Conservation (phyloP, 2,329 filamentous ascomycete species). For the Graphium sp. region DNA sequence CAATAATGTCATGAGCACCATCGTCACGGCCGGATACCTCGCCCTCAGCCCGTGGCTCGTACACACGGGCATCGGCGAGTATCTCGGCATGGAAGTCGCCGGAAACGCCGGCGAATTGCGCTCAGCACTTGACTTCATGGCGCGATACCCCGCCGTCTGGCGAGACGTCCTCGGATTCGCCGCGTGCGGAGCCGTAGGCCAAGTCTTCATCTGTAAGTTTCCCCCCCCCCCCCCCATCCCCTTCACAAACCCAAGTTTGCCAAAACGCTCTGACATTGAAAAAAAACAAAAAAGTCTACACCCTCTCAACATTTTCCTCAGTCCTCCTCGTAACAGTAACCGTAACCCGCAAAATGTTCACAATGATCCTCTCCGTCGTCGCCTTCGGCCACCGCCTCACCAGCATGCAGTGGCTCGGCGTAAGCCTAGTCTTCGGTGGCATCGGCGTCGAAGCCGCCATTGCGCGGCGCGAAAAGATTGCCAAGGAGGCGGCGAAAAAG, state of each 20-base stretch:
- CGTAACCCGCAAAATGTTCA: conserved; percentile 97
- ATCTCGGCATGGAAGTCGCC: conserved; percentile 48
- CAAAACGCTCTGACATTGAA: too few relatives aligned
- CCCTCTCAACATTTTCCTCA: conserved; percentile 78
- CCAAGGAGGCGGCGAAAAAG: conserved; percentile 52
- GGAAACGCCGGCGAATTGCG: conserved; percentile 58
- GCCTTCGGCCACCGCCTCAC: conserved; percentile 83
- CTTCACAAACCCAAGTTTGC: background rate
- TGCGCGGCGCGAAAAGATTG: conserved; percentile 65
- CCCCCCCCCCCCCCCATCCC: background rate
- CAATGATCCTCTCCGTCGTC: conserved; percentile 91
- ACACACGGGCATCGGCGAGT: conserved; percentile 43
- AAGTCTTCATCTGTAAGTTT: conserved; percentile 77
- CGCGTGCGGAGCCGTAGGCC: conserved; percentile 77
- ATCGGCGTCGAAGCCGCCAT: conserved; percentile 83
- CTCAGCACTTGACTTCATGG: conserved; percentile 68
- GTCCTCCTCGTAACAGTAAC: conserved; percentile 90
- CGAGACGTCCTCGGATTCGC: conserved; percentile 83
- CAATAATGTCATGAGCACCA: conserved; percentile 75
- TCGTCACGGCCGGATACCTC: conserved; percentile 63
- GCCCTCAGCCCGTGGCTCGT: conserved; percentile 67
- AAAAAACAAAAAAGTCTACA: conserved; percentile 46
- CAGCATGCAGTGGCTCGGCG: conserved; percentile 85
- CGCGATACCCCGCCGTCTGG: conserved; percentile 63
- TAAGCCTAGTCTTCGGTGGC: conserved; percentile 83